Evolutionary conservation across 1,139 yeast genomes (phyloP).

Genomic region (Pichia kudriavzevii): DNA sequence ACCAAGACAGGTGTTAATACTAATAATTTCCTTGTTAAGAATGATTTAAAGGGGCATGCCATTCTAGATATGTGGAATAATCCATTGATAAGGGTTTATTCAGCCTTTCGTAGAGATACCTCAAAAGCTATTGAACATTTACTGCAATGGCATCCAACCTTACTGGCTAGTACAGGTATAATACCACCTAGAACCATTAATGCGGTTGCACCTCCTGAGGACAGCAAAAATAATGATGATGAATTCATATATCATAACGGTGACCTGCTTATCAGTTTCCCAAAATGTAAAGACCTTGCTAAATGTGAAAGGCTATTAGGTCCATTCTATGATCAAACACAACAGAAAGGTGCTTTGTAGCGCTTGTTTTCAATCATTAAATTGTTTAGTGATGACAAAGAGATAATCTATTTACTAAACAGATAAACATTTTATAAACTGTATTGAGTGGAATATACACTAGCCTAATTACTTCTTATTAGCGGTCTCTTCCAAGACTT

Average conservation of each 20-base stretch:
- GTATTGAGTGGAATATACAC: too few species aligned
- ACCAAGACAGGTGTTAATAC: conserved; percentile 53
- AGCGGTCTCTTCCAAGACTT: conserved; percentile 72
- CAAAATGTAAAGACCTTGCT: conserved; percentile 37
- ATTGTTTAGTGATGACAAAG: too few species aligned
- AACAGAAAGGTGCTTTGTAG: too few species aligned
- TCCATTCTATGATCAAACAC: conserved; percentile 4
- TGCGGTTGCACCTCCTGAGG: conserved; percentile 25
- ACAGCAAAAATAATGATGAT: conserved; percentile 24
- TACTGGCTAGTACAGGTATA: conserved; percentile 63
- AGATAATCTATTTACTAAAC: not conserved
- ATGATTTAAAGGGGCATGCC: conserved; percentile 56
- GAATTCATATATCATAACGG: conserved; percentile 45
- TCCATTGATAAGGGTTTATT: conserved; percentile 57
- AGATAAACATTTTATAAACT: not conserved
- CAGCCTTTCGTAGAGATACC: conserved; percentile 52
- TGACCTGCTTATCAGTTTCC: conserved; percentile 57
- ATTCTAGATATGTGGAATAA: conserved; percentile 73
- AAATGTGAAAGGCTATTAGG: conserved; percentile 41
- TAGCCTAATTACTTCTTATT: conserved; percentile 14
- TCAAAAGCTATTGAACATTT: conserved; percentile 71
- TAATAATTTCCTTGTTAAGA: conserved; percentile 59
- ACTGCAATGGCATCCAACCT: conserved; percentile 87
- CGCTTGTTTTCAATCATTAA: too few species aligned
- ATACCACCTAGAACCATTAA: conserved; percentile 56